Conservation (phyloP, 306 rosid genomes). For the Ormosia semicastrata region DNA sequence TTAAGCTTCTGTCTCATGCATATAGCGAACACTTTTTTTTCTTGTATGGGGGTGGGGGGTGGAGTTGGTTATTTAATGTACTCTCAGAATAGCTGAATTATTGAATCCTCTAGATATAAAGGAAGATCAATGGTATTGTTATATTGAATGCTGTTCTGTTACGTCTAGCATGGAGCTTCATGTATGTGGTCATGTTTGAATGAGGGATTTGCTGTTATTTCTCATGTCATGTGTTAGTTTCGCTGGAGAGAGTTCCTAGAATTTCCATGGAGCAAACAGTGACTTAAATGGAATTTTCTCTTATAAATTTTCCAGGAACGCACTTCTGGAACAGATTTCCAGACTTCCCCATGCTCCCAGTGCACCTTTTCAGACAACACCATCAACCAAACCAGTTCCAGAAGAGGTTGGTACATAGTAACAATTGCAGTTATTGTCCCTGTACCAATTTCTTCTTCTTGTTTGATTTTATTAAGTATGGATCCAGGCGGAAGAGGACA, state of each 20-base stretch:
- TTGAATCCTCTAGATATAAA: not conserved
- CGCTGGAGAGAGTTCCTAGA: not conserved
- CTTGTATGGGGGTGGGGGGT: not conserved
- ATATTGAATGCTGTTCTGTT: not conserved
- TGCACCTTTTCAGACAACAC: constrained; percentile 75
- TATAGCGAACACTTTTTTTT: not conserved
- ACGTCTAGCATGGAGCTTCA: not conserved
- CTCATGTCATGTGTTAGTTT: not conserved
- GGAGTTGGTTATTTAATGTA: not conserved
- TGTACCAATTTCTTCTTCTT: constrained; percentile 2
- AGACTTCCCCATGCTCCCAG: constrained; percentile 79
- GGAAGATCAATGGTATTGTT: not conserved
- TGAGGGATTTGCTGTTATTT: not conserved
- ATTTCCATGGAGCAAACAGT: constrained; percentile 5
- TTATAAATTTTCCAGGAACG: constrained; percentile 40
- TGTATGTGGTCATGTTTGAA: not conserved
- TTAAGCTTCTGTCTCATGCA: not conserved
- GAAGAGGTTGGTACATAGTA: constrained; percentile 57
- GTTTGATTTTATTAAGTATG: constrained; percentile 33
- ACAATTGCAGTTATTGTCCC: constrained; percentile 1
- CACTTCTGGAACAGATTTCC: constrained; percentile 71
- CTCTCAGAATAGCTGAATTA: not conserved
- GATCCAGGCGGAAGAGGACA: constrained; percentile 66
- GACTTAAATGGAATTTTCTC: not conserved
- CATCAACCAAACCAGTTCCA: constrained; percentile 56